Percentiles rank a stretch among this genome's conserved stretches.
phyloP scores from a whole-genome alignment of 345 rosid species.

The Corchorus capsularis region DNA sequence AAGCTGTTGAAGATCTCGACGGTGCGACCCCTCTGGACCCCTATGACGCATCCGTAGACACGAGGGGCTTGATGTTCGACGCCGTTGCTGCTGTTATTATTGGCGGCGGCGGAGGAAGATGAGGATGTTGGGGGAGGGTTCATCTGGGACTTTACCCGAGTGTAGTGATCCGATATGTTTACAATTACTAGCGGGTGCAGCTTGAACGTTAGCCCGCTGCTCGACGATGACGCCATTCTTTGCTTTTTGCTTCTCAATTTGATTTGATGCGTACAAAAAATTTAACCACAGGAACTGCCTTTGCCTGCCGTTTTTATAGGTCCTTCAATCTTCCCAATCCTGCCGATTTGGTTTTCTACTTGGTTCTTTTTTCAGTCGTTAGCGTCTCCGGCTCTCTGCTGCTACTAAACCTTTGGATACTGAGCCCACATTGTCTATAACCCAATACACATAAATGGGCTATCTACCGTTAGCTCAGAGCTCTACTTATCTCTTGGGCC shows the following conservation, averaged over 20 bases:
- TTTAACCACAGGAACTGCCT: neutral
- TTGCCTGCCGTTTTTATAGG: neutral
- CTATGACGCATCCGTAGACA: slow-evolving; percentile 94
- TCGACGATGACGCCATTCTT: slow-evolving; percentile 84
- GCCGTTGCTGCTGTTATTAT: slow-evolving; percentile 37
- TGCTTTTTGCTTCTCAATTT: neutral
- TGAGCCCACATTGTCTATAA: neutral
- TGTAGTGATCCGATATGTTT: slow-evolving; percentile 92
- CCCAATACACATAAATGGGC: neutral
- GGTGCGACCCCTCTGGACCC: slow-evolving; percentile 87
- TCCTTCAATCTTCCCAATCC: neutral
- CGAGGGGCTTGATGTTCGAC: slow-evolving; percentile 43
- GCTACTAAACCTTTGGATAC: neutral
- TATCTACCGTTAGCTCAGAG: too few species aligned
- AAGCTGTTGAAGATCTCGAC: slow-evolving; percentile 98
- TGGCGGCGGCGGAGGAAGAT: slow-evolving; percentile 14
- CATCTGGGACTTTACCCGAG: slow-evolving; percentile 84
- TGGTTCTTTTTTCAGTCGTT: neutral
- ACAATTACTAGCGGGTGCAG: slow-evolving; percentile 90
- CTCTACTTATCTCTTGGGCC: too few species aligned
- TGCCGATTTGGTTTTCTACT: neutral
- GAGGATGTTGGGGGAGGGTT: slow-evolving; percentile 43
- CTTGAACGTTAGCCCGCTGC: slow-evolving; percentile 98
- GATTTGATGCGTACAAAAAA: too few species aligned
- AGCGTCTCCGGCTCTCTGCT: neutral